These are phyloP conservation scores for Drechslerella dactyloides DNA, from an alignment of 2,329 filamentous ascomycete species.

Conservation along the genomic window DNA sequence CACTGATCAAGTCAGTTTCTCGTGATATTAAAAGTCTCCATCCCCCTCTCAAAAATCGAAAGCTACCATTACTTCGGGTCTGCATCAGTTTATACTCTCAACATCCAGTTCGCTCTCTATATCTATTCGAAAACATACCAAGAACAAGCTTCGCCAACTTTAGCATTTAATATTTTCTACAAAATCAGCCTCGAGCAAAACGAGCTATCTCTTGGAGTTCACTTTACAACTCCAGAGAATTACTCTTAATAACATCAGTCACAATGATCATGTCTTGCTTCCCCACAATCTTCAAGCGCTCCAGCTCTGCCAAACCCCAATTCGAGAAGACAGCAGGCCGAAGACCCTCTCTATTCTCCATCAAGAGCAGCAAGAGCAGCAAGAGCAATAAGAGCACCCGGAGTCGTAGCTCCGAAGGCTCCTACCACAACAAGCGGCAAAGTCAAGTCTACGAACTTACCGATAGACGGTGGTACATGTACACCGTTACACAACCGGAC, in stretches of 20 bases:
- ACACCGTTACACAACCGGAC: conserved; percentile 43
- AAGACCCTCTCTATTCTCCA: conserved; percentile 45
- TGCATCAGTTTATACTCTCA: conserved; percentile 11
- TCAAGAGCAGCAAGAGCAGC: conserved; percentile 36
- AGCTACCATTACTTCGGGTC: conserved; percentile 32
- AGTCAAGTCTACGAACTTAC: conserved; percentile 49
- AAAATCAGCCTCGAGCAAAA: background rate
- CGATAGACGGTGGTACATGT: conserved; percentile 51
- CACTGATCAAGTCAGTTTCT: conserved; percentile 28
- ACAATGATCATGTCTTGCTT: conserved; percentile 49
- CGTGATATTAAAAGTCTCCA: conserved; percentile 38
- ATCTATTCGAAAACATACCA: background rate
- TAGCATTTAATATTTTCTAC: background rate
- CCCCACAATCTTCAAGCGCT: conserved; percentile 46
- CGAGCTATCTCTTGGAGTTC: background rate
- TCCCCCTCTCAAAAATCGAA: conserved; percentile 38
- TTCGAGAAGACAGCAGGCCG: conserved; percentile 39
- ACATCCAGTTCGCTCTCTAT: background rate
- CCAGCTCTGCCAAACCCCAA: conserved; percentile 33
- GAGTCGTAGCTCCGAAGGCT: conserved; percentile 43
- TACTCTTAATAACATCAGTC: conserved; percentile 1
- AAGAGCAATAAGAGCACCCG: conserved; percentile 37
- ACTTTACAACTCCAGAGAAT: background rate
- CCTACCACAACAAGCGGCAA: conserved; percentile 47
- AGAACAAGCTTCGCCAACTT: background rate